phyloP scores from a whole-genome alignment of 805 yeast genomes.

The Ogataea chonburiensis region DNA sequence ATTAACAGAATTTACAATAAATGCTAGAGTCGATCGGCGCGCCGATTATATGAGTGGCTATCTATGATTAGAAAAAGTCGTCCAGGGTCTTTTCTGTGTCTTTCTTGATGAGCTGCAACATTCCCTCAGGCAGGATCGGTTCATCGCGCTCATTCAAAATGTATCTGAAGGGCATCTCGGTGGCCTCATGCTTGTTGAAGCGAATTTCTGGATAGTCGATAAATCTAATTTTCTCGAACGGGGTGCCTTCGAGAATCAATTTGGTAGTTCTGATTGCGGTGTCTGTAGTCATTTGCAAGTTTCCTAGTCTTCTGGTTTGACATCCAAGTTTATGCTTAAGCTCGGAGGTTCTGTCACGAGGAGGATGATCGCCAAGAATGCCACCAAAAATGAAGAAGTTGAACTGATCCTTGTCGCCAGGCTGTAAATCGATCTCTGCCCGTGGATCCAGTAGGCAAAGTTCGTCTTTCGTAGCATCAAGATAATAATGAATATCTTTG shows the following conservation, averaged over 20 bases:
- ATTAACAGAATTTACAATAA: too few species aligned
- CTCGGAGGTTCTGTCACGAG: conserved; percentile 91
- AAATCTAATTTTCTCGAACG: conserved; percentile 74
- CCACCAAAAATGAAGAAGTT: conserved; percentile 97
- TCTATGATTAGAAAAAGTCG: conserved; percentile 49
- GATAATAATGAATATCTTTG: conserved; percentile 58
- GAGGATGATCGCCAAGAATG: conserved; percentile 90
- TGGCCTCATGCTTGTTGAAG: conserved; percentile 83
- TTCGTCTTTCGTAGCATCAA: conserved; percentile 44
- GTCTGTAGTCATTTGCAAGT: conserved; percentile 94
- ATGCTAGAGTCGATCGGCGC: conserved; percentile 11
- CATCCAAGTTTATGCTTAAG: conserved; percentile 78
- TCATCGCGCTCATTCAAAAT: conserved; percentile 58
- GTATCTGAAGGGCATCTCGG: conserved; percentile 97
- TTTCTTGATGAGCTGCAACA: conserved; percentile 79
- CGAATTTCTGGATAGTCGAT: conserved; percentile 93
- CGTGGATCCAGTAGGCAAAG: conserved; percentile 90
- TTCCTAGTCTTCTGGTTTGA: conserved; percentile 83
- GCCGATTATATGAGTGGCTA: conserved; percentile 2
- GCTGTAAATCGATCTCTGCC: conserved; percentile 70
- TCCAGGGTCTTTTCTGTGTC: conserved; percentile 85
- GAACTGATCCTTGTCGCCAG: conserved; percentile 62
- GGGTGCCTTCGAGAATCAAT: conserved; percentile 58
- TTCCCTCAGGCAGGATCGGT: conserved; percentile 90
- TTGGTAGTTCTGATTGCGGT: conserved; percentile 95